phyloP scores from a whole-genome alignment of 2,329 filamentous ascomycete species.

The Penicillium sp. region DNA sequence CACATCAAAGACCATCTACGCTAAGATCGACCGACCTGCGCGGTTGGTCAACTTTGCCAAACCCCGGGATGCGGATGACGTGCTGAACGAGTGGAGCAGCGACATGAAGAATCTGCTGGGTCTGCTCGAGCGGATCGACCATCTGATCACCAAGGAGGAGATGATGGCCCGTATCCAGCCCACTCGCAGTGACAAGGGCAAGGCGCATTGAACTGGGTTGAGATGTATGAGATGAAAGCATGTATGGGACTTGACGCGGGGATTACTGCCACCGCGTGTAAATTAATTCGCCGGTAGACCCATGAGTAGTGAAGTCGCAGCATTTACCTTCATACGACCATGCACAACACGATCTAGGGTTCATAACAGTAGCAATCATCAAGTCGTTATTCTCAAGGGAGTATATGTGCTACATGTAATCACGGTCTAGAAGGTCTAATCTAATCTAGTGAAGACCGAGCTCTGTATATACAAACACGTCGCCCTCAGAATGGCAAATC shows the following conservation, averaged over 20 bases:
- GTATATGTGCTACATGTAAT: background rate
- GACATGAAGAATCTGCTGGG: slow-evolving; percentile 95
- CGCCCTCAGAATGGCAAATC: slow-evolving; percentile 57
- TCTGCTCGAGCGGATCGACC: slow-evolving; percentile 85
- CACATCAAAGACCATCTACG: slow-evolving; percentile 95
- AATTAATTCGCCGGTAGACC: slow-evolving; percentile 31
- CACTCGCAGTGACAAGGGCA: slow-evolving; percentile 36
- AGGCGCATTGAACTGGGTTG: slow-evolving; percentile 30
- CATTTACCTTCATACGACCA: slow-evolving; percentile 5
- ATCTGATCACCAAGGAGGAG: slow-evolving; percentile 98
- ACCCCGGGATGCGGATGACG: slow-evolving; percentile 89
- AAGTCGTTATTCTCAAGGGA: background rate
- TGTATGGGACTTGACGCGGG: slow-evolving; percentile 8
- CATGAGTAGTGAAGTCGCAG: slow-evolving; percentile 9
- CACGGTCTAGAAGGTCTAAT: slow-evolving; percentile 4
- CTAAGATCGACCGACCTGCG: slow-evolving; percentile 93
- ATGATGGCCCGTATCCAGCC: slow-evolving; percentile 99
- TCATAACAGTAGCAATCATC: background rate
- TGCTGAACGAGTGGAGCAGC: slow-evolving; percentile 96
- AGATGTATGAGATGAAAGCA: background rate
- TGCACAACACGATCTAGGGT: background rate
- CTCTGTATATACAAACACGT: slow-evolving; percentile 6
- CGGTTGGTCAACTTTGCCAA: slow-evolving; percentile 91
- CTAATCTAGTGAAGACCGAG: slow-evolving; percentile 5
- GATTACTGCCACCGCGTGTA: slow-evolving; percentile 25